Conservation (phyloP, 2,329 filamentous ascomycete species). For the Tolypocladium pustulatum region DNA sequence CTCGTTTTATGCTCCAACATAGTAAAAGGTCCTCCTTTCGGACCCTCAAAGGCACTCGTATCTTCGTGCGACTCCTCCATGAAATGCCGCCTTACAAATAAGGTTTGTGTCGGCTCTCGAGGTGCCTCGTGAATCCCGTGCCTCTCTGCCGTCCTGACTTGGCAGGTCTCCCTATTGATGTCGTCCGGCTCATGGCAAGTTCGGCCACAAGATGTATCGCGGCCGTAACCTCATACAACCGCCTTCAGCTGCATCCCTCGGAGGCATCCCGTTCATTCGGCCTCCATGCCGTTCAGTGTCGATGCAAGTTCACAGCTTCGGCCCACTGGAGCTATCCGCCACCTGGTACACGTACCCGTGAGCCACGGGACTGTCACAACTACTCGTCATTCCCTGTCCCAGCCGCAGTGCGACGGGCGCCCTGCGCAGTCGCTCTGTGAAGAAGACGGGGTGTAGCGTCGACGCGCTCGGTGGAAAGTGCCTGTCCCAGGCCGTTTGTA, state of each 20-base stretch:
- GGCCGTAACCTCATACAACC: not conserved
- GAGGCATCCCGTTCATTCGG: not conserved
- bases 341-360: constrained; percentile 48
- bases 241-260: not conserved
- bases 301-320: constrained; percentile 24
- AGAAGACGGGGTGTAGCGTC: constrained; percentile 64
- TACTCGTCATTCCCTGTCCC: not conserved
- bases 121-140: not conserved
- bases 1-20: not conserved
- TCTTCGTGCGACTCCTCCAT: not conserved
- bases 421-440: constrained; percentile 52
- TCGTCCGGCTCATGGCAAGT: not conserved
- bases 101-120: not conserved
- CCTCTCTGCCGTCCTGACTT: not conserved
- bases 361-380: constrained; percentile 38
- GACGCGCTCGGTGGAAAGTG: constrained; percentile 41
- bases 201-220: not conserved
- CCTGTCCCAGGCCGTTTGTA: constrained; percentile 15
- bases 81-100: not conserved
- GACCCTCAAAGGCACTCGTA: not conserved
- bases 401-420: constrained; percentile 29
- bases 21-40: not conserved
- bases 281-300: not conserved
- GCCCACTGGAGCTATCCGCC: constrained; percentile 21
- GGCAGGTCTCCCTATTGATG: not conserved